Base-by-base conservation (phyloP, 768 basidiomycete species). In the Auriculariales sp. region DNA sequence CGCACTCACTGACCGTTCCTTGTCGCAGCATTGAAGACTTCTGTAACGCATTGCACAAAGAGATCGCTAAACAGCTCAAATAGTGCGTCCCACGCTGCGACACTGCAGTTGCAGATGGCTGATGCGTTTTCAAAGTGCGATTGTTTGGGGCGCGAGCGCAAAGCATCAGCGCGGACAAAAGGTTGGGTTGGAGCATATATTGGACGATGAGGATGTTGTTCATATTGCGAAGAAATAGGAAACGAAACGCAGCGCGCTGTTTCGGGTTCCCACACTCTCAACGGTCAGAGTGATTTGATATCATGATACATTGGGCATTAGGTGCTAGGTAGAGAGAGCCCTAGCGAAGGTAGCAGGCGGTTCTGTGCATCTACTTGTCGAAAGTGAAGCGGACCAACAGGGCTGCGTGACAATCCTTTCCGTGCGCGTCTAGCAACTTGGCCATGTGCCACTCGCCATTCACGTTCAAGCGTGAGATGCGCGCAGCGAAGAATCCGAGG, bases 151-250 rank as follows among this genome's bases (percentile, higher is more conserved):
- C 46, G 72, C 91, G 0, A 94, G 90, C 55, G 94, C 92, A n/a
- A 97, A 97, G 68, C 95, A 99, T 61, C 71, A 90, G 3, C 74
- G 95, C 54, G 95, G 95, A 7, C 95, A 99, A 65, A 95, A 97
- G 63, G 89, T 92, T 28, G 91, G 92, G 9, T 56, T 89, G 47
- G 89, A 91, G 19, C 91, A 93, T 58, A 62, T 82, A 9, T 64
- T 94, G 28, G 86, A 89, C 57, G 89, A 93, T 57, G 89, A 93
- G 67, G 89, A 93, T 62, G 85, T 81, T 19, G 74, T 78, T 45
- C 78, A 78, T 56, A 75, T 78, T 47, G 72, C 75, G 28, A 78
- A 78, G 61, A 73, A 75, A 57, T 78, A 67, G 36, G 10, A 17
- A 11, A 17, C 15, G 36, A 45, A 36, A 6, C 34, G 34, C 14